Conservation (phyloP, 2,329 filamentous ascomycete genomes). For the Blastomyces gilchristii region DNA sequence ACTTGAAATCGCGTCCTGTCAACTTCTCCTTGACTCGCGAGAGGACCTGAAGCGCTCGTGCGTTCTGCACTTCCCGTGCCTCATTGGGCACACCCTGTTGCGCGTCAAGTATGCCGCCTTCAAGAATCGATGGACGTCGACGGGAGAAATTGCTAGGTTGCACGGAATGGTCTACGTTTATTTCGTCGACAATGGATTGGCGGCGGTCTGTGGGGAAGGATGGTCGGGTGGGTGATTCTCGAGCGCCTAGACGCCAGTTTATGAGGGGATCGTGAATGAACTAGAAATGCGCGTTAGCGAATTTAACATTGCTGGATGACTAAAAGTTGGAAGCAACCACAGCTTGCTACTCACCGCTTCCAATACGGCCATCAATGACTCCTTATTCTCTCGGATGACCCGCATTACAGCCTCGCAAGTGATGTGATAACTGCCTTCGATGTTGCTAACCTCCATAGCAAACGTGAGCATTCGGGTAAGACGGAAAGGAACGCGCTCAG, state of each 20-base stretch:
- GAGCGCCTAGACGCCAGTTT: constrained; percentile 74
- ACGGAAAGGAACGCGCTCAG: constrained; percentile 93
- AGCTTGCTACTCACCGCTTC: constrained; percentile 65
- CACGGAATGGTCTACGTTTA: constrained; percentile 38
- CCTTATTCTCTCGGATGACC: constrained; percentile 91
- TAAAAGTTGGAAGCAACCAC: not conserved
- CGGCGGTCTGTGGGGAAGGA: constrained; percentile 53
- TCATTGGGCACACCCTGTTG: constrained; percentile 34
- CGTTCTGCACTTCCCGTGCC: constrained; percentile 74
- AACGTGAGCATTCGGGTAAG: constrained; percentile 98
- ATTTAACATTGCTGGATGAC: not conserved
- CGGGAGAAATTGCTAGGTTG: constrained; percentile 57
- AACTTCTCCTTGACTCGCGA: constrained; percentile 90
- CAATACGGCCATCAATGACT: constrained; percentile 94
- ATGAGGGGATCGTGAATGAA: constrained; percentile 99
- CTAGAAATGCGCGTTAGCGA: constrained; percentile 37
- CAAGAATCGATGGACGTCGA: constrained; percentile 60
- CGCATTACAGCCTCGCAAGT: constrained; percentile 99
- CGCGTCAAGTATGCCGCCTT: constrained; percentile 40
- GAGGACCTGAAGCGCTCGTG: constrained; percentile 81
- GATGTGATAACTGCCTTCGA: constrained; percentile 95
- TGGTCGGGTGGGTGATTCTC: constrained; percentile 50
- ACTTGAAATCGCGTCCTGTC: constrained; percentile 85
- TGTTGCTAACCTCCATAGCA: constrained; percentile 99
- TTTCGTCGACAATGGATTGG: constrained; percentile 46